Percentiles rank a stretch among this genome's conserved stretches.
Conservation (phyloP, 495 filamentous ascomycete genomes). For the Penicillium robsamsonii region DNA sequence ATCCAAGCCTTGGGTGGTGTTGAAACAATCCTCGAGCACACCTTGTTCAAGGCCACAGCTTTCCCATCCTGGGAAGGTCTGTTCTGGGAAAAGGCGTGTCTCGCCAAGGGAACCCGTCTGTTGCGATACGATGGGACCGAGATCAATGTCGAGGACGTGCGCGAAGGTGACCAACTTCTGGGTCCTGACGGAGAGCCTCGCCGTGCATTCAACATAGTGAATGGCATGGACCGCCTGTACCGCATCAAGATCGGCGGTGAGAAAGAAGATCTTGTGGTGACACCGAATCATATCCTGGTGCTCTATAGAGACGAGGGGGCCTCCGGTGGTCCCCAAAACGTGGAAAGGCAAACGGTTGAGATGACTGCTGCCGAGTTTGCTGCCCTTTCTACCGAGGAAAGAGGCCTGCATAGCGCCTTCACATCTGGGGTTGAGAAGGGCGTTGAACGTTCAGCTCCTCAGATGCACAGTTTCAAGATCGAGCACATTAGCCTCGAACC, state of each 20-base stretch:
- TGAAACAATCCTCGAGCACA: conserved; percentile 99
- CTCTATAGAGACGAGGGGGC: conserved; percentile 32
- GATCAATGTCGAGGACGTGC: conserved; percentile 47
- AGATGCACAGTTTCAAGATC: conserved; percentile 33
- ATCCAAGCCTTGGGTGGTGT: conserved; percentile 98
- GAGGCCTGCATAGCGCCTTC: conserved; percentile 28
- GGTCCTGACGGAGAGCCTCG: conserved; percentile 47
- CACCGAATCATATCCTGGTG: conserved; percentile 49
- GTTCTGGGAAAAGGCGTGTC: conserved; percentile 89
- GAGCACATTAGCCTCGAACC: conserved; percentile 41
- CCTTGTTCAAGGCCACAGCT: conserved; percentile 96
- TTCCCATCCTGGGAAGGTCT: conserved; percentile 99
- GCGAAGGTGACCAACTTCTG: conserved; percentile 47
- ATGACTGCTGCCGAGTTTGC: conserved; percentile 45
- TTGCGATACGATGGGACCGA: conserved; percentile 40
- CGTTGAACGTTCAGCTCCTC: conserved; percentile 16
- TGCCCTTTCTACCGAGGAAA: conserved; percentile 29
- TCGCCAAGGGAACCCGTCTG: conserved; percentile 40
- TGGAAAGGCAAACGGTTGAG: conserved; percentile 27
- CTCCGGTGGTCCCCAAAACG: neutral
- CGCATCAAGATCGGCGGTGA: conserved; percentile 35
- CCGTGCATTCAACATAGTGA: conserved; percentile 49
- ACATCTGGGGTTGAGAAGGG: conserved; percentile 18
- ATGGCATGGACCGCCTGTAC: conserved; percentile 44
- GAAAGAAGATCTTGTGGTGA: conserved; percentile 48